phyloP scores from a whole-genome alignment of 2,329 filamentous ascomycete genomes.

The Ceratocystis variospora region DNA sequence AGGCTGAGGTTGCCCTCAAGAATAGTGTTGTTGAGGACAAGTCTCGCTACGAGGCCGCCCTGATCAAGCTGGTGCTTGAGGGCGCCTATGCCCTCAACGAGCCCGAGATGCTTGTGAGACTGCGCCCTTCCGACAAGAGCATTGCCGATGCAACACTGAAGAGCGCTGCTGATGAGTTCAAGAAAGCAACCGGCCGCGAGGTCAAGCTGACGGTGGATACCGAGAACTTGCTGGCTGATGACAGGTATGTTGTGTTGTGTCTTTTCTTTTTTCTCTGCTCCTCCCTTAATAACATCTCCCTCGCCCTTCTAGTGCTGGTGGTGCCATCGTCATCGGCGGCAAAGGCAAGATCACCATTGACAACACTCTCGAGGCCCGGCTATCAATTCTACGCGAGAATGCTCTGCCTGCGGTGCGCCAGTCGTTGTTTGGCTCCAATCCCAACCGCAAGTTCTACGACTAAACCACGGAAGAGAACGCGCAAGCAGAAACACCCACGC shows the following conservation, averaged over 20 bases:
- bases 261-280: background rate
- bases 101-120: constrained; percentile 58
- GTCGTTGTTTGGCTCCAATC: constrained; percentile 84
- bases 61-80: constrained; percentile 76
- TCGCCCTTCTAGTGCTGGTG: constrained; percentile 48
- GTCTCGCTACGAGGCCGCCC: constrained; percentile 57
- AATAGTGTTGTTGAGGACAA: constrained; percentile 48
- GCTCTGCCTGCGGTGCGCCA: constrained; percentile 73
- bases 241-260: constrained; percentile 48
- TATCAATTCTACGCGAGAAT: constrained; percentile 71
- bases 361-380: constrained; percentile 90
- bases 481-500: too few relatives aligned
- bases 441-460: constrained; percentile 90
- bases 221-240: constrained; percentile 63
- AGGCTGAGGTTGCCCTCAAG: constrained; percentile 57
- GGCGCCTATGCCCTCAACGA: constrained; percentile 81
- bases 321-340: constrained; percentile 65
- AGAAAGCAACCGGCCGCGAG: constrained; percentile 60
- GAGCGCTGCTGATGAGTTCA: constrained; percentile 67
- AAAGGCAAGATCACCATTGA: constrained; percentile 94
- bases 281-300: background rate
- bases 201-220: constrained; percentile 61
- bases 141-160: constrained; percentile 64
- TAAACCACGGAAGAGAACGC: constrained; percentile 32
- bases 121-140: constrained; percentile 65